phyloP scores from a whole-genome alignment of 1,284 basidiomycete genomes.

The Golubevia pallescens region DNA sequence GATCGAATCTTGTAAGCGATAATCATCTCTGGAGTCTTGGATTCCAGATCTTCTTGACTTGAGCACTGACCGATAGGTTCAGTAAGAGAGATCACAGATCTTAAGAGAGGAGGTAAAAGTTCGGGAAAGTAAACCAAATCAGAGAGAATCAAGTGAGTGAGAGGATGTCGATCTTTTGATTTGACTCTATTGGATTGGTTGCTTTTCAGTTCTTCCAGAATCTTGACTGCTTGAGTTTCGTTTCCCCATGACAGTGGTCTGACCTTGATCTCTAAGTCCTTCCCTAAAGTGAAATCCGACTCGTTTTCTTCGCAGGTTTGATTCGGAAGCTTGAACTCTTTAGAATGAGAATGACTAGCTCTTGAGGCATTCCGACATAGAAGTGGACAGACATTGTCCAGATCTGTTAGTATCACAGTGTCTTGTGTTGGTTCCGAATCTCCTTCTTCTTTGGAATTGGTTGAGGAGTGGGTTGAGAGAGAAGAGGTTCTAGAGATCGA shows the following conservation, averaged over 20 bases:
- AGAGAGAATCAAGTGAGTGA: conserved; percentile 54
- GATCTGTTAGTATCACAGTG: conserved; percentile 49
- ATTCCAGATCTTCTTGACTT: neutral
- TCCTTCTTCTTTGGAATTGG: no score
- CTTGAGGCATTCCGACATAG: conserved; percentile 41
- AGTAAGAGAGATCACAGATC: conserved; percentile 44
- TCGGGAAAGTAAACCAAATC: conserved; percentile 63
- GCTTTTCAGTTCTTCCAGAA: conserved; percentile 14
- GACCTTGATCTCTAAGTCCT: conserved; percentile 16
- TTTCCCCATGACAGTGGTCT: conserved; percentile 47
- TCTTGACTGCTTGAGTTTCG: conserved; percentile 12
- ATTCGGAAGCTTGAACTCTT: neutral
- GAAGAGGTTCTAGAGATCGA: conserved; percentile 4
- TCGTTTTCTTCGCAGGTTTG: no score
- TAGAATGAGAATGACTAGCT: conserved; percentile 12
- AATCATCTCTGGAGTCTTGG: conserved; percentile 29
- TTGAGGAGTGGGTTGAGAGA: neutral
- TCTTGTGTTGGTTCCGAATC: no score
- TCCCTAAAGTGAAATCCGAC: neutral
- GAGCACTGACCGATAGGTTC: neutral
- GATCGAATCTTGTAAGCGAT: conserved; percentile 61
- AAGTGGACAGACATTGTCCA: conserved; percentile 50
- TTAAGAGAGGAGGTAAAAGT: conserved; percentile 49
- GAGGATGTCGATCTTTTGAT: neutral
- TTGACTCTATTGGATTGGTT: neutral